Conservation (phyloP, 495 filamentous ascomycete genomes). For the Hypoxylon subgilvum region DNA sequence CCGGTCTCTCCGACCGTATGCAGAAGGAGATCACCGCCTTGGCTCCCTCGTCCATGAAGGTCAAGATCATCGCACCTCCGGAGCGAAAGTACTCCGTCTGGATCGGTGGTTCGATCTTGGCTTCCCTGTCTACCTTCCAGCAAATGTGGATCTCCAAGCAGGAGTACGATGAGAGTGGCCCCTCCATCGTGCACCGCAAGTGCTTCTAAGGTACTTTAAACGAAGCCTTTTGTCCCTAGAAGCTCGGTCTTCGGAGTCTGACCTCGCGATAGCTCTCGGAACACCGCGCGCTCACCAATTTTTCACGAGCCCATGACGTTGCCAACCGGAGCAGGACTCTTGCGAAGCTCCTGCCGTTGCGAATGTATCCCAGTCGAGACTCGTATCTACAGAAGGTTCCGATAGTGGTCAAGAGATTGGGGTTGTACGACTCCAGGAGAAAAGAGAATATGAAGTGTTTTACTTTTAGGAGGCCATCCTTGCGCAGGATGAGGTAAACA, state of each 20-base stretch:
- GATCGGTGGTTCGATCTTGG: conserved; percentile 99
- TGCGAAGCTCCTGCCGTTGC: conserved; percentile 47
- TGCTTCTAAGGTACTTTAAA: conserved; percentile 86
- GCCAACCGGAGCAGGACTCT: conserved; percentile 43
- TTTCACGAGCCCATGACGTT: conserved; percentile 45
- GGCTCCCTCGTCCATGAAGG: conserved; percentile 98
- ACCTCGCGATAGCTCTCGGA: conserved; percentile 7
- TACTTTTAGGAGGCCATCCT: conserved; percentile 52
- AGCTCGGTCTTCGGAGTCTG: background rate
- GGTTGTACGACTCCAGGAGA: conserved; percentile 51
- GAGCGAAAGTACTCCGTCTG: conserved; percentile 99
- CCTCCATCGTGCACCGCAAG: conserved; percentile 99
- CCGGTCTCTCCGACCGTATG: conserved; percentile 99
- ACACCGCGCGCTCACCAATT: conserved; percentile 24
- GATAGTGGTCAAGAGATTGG: conserved; percentile 53
- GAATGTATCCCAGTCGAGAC: conserved; percentile 54
- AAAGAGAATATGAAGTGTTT: conserved; percentile 48
- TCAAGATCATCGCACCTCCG: conserved; percentile 97
- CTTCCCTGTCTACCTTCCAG: conserved; percentile 99
- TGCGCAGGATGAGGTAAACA: conserved; percentile 51
- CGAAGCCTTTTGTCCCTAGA: background rate
- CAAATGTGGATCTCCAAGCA: conserved; percentile 99
- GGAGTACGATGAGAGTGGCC: conserved; percentile 99
- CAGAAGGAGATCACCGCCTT: conserved; percentile 99
- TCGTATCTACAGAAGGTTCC: conserved; percentile 59